A percentile compares a stretch with the other conserved stretches of the same genome.
Conservation (phyloP, 2,329 filamentous ascomycete genomes). For the Talaromyces sp. region DNA sequence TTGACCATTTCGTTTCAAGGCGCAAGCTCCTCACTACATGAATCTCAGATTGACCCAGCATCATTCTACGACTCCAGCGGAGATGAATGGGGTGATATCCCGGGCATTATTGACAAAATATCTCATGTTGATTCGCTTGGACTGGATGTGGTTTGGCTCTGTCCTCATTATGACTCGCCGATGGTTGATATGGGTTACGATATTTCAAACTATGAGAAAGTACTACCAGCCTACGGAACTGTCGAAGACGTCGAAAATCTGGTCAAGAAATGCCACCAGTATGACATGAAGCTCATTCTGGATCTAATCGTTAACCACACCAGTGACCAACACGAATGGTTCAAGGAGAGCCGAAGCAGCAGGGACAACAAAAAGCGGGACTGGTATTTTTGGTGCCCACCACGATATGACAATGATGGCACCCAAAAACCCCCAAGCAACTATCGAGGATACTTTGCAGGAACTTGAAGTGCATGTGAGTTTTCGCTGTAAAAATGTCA, state of each 20-base stretch:
- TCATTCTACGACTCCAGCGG: slow-evolving; percentile 51
- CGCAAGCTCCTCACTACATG: no score
- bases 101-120: slow-evolving; percentile 64
- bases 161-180: slow-evolving; percentile 53
- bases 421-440: slow-evolving; percentile 71
- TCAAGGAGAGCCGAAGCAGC: slow-evolving; percentile 62
- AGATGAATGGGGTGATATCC: slow-evolving; percentile 66
- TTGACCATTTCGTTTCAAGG: no score
- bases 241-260: slow-evolving; percentile 50
- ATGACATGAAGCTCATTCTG: slow-evolving; percentile 54
- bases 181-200: slow-evolving; percentile 60
- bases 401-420: slow-evolving; percentile 55
- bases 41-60: no score
- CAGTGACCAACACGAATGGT: slow-evolving; percentile 63
- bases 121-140: slow-evolving; percentile 65
- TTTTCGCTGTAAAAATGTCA: no score
- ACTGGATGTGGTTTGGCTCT: slow-evolving; percentile 68
- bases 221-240: slow-evolving; percentile 52
- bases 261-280: slow-evolving; percentile 46
- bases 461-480: no score
- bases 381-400: slow-evolving; percentile 63
- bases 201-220: slow-evolving; percentile 55
- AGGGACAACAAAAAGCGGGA: slow-evolving; percentile 53
- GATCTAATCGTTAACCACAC: slow-evolving; percentile 53
- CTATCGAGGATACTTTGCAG: slow-evolving; percentile 43